phyloP scores from a whole-genome alignment of 352 stramenopile genomes.

The Globisporangium polare region DNA sequence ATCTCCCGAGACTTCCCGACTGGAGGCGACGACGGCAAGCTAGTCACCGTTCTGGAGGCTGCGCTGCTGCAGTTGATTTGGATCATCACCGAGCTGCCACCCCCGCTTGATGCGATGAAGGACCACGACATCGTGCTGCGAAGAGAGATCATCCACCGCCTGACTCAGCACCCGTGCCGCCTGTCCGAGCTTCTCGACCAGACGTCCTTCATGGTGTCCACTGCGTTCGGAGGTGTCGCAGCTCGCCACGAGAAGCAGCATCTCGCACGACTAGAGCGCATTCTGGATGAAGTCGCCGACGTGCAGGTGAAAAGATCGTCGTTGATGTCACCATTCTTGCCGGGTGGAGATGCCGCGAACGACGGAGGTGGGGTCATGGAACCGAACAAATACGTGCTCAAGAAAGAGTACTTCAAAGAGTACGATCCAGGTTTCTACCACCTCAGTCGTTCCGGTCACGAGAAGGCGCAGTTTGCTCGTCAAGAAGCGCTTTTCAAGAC shows the following conservation, averaged over 20 bases:
- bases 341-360: constrained; percentile 28
- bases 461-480: constrained; percentile 73
- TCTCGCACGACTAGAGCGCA: constrained; percentile 47
- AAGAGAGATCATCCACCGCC: constrained; percentile 84
- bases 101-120: constrained; percentile 56
- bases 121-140: constrained; percentile 62
- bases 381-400: constrained; percentile 72
- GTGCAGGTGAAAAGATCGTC: constrained; percentile 49
- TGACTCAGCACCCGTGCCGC: constrained; percentile 68
- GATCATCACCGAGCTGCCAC: constrained; percentile 83
- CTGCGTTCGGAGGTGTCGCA: constrained; percentile 59
- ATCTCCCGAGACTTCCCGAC: constrained; percentile 35
- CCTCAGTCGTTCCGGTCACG: constrained; percentile 64
- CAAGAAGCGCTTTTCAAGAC: constrained; percentile 82
- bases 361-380: constrained; percentile 52
- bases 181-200: constrained; percentile 78
- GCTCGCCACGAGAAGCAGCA: constrained; percentile 65
- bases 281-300: constrained; percentile 73
- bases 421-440: constrained; percentile 84
- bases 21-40: constrained; percentile 48
- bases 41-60: constrained; percentile 66
- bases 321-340: constrained; percentile 26
- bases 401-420: constrained; percentile 72
- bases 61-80: constrained; percentile 82
- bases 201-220: constrained; percentile 71